A percentile compares a stretch with the other conserved stretches of the same genome.
Evolutionary conservation across 192 early-diverging fungal genomes (phyloP).

Genomic region (Podila epigama): DNA sequence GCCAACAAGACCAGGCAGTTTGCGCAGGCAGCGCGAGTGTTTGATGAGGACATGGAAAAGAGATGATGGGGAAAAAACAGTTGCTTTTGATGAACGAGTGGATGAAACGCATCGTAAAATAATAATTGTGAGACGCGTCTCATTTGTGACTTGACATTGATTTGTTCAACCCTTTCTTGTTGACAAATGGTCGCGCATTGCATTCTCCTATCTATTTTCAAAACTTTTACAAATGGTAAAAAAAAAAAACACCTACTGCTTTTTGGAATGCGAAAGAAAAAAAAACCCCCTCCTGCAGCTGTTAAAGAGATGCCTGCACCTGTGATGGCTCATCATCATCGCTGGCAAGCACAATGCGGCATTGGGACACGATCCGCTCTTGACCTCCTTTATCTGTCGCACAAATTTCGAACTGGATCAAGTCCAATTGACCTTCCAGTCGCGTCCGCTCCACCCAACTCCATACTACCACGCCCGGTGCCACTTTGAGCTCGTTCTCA

Average conservation of each 20-base stretch:
- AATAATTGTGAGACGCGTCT: no score
- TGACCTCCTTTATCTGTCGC: neutral
- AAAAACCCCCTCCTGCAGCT: no score
- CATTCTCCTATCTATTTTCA: neutral
- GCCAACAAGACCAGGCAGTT: slow-evolving; percentile 34
- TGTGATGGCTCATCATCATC: slow-evolving; percentile 4
- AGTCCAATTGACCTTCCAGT: slow-evolving; percentile 5
- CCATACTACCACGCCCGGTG: slow-evolving; percentile 8
- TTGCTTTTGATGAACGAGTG: neutral
- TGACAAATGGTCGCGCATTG: no score
- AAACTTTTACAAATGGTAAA: no score
- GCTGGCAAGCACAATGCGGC: neutral
- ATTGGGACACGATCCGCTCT: slow-evolving; percentile 6
- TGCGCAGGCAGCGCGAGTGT: slow-evolving; percentile 36
- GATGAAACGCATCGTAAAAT: neutral
- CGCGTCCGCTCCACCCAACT: slow-evolving; percentile 32
- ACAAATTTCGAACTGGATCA: slow-evolving; percentile 20
- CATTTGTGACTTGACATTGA: no score
- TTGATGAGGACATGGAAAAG: slow-evolving; percentile 20
- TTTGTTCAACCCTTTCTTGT: neutral
- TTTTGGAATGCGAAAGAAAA: no score
- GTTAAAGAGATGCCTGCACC: neutral
- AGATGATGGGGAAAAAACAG: neutral
- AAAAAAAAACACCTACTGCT: no score
- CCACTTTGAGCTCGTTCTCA: slow-evolving; percentile 26